Percentiles rank a stretch among this genome's conserved stretches.
These are phyloP conservation scores for Fonsecaea nubica DNA, from an alignment of 2,329 filamentous ascomycete genomes.

Conservation along the genomic window DNA sequence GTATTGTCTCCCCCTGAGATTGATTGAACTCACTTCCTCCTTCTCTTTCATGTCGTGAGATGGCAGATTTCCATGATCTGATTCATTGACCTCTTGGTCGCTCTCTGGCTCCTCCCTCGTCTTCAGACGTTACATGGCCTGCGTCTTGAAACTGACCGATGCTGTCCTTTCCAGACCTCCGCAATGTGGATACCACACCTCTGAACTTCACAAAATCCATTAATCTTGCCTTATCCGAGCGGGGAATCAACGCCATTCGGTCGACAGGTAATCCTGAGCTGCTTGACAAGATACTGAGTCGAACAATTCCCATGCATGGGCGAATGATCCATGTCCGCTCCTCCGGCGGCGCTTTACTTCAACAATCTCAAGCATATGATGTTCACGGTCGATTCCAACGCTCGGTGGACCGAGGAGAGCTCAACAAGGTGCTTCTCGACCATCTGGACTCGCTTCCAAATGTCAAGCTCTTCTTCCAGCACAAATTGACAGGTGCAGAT, in stretches of 20 bases:
- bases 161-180: conserved; percentile 70
- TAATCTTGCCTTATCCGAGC: conserved; percentile 91
- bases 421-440: conserved; percentile 85
- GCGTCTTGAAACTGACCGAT: not conserved
- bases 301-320: conserved; percentile 90
- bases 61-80: not conserved
- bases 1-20: conserved; percentile 60
- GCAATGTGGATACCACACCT: conserved; percentile 79
- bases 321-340: conserved; percentile 89
- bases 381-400: conserved; percentile 85
- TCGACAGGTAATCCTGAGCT: conserved; percentile 71
- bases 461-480: conserved; percentile 88
- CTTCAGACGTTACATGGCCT: not conserved
- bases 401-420: conserved; percentile 80
- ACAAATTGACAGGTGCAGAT: conserved; percentile 90
- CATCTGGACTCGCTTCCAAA: conserved; percentile 83
- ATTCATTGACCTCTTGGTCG: not conserved
- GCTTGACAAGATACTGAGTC: conserved; percentile 73
- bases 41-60: not conserved
- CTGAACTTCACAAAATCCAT: conserved; percentile 99
- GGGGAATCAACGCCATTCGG: conserved; percentile 86
- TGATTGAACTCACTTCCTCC: not conserved
- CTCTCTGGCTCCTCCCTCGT: not conserved
- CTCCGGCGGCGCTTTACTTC: conserved; percentile 70
- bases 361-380: conserved; percentile 88